These are phyloP conservation scores for Giardia muris DNA, from an alignment of 208 protist genomes.

Conservation along the genomic window DNA sequence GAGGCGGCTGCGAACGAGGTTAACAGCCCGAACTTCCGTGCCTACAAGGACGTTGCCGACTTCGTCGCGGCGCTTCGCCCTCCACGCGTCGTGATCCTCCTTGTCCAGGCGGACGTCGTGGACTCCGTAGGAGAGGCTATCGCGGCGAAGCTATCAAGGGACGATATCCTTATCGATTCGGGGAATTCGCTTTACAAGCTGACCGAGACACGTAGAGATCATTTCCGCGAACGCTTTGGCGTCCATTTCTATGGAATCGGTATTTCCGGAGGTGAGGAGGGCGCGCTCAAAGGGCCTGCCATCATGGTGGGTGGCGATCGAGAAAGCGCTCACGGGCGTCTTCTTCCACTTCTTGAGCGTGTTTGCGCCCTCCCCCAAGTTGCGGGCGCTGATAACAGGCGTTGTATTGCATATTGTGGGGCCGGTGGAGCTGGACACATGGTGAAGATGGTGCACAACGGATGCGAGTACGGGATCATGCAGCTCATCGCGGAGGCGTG, in stretches of 20 bases:
- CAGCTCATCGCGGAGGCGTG: slow-evolving; percentile 82
- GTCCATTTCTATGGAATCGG: slow-evolving; percentile 70
- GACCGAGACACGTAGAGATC: slow-evolving; percentile 62
- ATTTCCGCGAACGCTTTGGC: slow-evolving; percentile 57
- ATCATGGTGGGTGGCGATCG: slow-evolving; percentile 83
- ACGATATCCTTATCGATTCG: slow-evolving; percentile 80
- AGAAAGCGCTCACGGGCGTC: slow-evolving; percentile 63
- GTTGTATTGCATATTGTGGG: slow-evolving; percentile 66
- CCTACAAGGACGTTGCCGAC: neutral
- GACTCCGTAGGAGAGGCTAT: neutral
- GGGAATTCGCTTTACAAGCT: slow-evolving; percentile 81
- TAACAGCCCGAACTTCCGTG: slow-evolving; percentile 27
- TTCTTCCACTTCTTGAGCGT: slow-evolving; percentile 76
- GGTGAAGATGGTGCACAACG: slow-evolving; percentile 94
- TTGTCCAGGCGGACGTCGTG: neutral
- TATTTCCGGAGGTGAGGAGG: slow-evolving; percentile 92
- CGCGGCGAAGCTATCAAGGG: slow-evolving; percentile 51
- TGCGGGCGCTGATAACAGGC: slow-evolving; percentile 33
- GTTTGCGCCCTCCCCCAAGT: slow-evolving; percentile 57
- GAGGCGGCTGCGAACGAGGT: slow-evolving; percentile 34
- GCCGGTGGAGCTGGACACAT: slow-evolving; percentile 80
- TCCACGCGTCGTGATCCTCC: neutral
- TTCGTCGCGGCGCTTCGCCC: neutral
- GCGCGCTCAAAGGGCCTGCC: slow-evolving; percentile 83
- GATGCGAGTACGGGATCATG: slow-evolving; percentile 96